Evolutionary conservation across 179 eudicot species (phyloP).

Genomic region (Amaranthus tricolor): DNA sequence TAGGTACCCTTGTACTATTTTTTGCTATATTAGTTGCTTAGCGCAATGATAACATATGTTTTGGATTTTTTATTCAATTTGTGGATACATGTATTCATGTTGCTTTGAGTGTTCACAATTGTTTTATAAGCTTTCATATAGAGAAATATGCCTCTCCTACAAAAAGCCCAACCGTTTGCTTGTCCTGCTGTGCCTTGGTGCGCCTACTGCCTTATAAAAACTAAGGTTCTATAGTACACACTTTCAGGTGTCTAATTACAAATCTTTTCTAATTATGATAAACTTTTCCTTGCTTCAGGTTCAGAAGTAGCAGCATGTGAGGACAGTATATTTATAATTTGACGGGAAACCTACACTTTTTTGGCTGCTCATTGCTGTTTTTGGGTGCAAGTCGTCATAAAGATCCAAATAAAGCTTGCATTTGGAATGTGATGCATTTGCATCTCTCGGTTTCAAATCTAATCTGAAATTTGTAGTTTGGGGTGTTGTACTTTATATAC

Average conservation of each 20-base stretch:
- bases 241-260: neutral
- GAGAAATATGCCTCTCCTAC: too few relatives aligned
- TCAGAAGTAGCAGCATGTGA: slow-evolving; percentile 4
- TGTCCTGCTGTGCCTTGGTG: too few relatives aligned
- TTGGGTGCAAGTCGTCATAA: neutral
- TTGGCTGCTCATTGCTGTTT: neutral
- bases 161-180: too few relatives aligned
- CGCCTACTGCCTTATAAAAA: too few relatives aligned
- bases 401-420: neutral
- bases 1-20: too few relatives aligned
- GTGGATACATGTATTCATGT: too few relatives aligned
- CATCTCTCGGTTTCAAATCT: neutral
- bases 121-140: too few relatives aligned
- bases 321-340: neutral
- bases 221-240: too few relatives aligned
- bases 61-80: too few relatives aligned
- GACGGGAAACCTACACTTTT: neutral
- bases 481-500: neutral
- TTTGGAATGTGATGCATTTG: neutral
- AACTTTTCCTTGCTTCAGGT: neutral
- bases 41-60: too few relatives aligned
- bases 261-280: neutral
- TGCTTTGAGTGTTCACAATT: too few relatives aligned
- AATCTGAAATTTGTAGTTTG: neutral
- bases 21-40: too few relatives aligned